phyloP scores from a whole-genome alignment of 2,329 filamentous ascomycete species.

The Ophiosphaerella herpotricha region DNA sequence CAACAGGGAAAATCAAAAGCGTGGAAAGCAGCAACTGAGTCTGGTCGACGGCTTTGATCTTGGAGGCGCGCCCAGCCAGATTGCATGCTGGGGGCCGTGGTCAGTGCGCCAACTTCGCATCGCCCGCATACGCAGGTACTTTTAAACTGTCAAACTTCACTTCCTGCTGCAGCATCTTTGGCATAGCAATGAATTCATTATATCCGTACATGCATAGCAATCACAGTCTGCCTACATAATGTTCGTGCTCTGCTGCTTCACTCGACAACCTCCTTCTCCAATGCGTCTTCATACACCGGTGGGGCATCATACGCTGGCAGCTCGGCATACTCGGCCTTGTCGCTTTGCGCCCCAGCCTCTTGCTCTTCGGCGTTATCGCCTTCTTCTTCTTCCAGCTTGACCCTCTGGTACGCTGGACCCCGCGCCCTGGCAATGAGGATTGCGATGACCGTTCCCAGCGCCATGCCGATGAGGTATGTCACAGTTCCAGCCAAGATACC shows the following conservation, averaged over 20 bases:
- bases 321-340: conserved; percentile 42
- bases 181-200: no score
- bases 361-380: conserved; percentile 19
- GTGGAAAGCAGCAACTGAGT: conserved; percentile 3
- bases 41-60: conserved; percentile 7
- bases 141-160: background rate
- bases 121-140: background rate
- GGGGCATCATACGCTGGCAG: conserved; percentile 45
- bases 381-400: conserved; percentile 39
- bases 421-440: conserved; percentile 63
- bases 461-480: conserved; percentile 70
- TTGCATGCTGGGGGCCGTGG: background rate
- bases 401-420: conserved; percentile 46
- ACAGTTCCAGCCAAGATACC: conserved; percentile 71
- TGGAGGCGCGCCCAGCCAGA: conserved; percentile 2
- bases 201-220: no score
- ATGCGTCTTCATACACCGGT: conserved; percentile 44
- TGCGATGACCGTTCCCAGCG: conserved; percentile 65
- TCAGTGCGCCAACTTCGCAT: background rate
- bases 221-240: no score
- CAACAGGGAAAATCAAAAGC: conserved; percentile 2
- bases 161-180: no score
- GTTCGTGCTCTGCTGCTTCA: no score
- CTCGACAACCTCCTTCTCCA: conserved; percentile 38
- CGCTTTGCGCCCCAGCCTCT: conserved; percentile 21